A percentile compares a stretch with the other conserved stretches of the same genome.
Conservation (phyloP, 768 basidiomycete genomes). For the Phallus indusiatus region DNA sequence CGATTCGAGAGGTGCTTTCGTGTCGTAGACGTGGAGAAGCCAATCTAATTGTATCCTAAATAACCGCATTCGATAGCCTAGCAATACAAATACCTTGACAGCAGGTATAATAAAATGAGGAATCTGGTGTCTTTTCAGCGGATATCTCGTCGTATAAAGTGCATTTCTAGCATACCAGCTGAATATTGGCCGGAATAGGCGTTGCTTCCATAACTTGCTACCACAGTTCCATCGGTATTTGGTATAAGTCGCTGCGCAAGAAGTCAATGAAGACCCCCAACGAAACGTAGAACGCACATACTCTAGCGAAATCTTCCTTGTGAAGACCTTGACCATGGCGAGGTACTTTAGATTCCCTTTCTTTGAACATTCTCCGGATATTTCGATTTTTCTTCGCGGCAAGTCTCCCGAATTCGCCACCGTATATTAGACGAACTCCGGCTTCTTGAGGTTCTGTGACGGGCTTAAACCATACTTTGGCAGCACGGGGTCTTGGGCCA, state of each 20-base stretch:
- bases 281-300: constrained; percentile 24
- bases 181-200: constrained; percentile 85
- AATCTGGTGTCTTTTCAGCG: constrained; percentile 38
- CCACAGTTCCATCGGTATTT: constrained; percentile 71
- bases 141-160: background rate
- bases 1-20: constrained; percentile 34
- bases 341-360: constrained; percentile 22
- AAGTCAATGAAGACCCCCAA: background rate
- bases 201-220: constrained; percentile 61
- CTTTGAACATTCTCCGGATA: constrained; percentile 38
- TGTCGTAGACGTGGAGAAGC: constrained; percentile 80
- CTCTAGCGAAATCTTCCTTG: constrained; percentile 48
- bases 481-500: constrained; percentile 13
- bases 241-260: constrained; percentile 55
- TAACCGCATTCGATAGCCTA: background rate
- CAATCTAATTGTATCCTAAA: constrained; percentile 48
- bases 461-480: constrained; percentile 25
- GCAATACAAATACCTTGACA: constrained; percentile 48
- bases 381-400: constrained; percentile 40
- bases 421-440: constrained; percentile 56
- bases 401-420: constrained; percentile 75
- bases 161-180: constrained; percentile 34
- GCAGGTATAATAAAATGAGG: constrained; percentile 91
- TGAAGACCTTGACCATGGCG: constrained; percentile 13
- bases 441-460: constrained; percentile 50